Evolutionary conservation across 495 filamentous ascomycete species (phyloP).

Genomic region (Aspergillus hancockii): DNA sequence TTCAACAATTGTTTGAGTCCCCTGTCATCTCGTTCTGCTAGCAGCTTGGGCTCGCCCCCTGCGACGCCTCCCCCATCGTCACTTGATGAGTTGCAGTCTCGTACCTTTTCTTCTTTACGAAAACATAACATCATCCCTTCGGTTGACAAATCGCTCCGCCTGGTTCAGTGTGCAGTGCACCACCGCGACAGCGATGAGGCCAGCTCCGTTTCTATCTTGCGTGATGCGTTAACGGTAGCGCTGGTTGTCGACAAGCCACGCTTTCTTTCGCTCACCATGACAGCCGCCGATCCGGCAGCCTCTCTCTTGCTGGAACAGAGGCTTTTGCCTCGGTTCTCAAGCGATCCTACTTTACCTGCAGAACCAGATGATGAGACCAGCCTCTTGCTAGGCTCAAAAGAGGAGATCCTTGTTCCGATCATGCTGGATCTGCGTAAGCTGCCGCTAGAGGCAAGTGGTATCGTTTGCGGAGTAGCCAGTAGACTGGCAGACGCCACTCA

Average conservation of each 20-base stretch:
- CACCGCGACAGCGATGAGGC: slow-evolving; percentile 47
- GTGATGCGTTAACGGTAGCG: slow-evolving; percentile 41
- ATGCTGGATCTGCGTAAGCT: slow-evolving; percentile 81
- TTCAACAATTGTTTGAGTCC: slow-evolving; percentile 29
- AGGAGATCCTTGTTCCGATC: slow-evolving; percentile 82
- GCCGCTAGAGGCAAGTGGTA: slow-evolving; percentile 87
- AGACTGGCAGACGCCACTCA: slow-evolving; percentile 62
- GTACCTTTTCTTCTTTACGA: slow-evolving; percentile 77
- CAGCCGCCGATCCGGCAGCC: slow-evolving; percentile 75
- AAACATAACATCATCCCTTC: slow-evolving; percentile 71
- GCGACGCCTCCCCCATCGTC: slow-evolving; percentile 76
- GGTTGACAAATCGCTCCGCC: slow-evolving; percentile 64
- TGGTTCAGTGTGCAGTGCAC: slow-evolving; percentile 83
- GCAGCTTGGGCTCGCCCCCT: slow-evolving; percentile 49
- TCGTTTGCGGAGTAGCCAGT: slow-evolving; percentile 89
- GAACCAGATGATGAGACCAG: slow-evolving; percentile 42
- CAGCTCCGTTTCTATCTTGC: slow-evolving; percentile 48
- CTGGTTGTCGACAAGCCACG: slow-evolving; percentile 68
- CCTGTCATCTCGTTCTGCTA: slow-evolving; percentile 28
- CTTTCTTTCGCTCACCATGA: slow-evolving; percentile 85
- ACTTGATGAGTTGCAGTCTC: slow-evolving; percentile 73
- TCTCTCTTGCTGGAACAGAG: slow-evolving; percentile 78
- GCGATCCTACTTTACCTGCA: slow-evolving; percentile 51
- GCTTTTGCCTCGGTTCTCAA: slow-evolving; percentile 57
- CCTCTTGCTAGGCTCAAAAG: slow-evolving; percentile 74